These are phyloP conservation scores for Powellomyces hirtus DNA, from an alignment of 192 early-diverging fungal species.

Conservation along the genomic window DNA sequence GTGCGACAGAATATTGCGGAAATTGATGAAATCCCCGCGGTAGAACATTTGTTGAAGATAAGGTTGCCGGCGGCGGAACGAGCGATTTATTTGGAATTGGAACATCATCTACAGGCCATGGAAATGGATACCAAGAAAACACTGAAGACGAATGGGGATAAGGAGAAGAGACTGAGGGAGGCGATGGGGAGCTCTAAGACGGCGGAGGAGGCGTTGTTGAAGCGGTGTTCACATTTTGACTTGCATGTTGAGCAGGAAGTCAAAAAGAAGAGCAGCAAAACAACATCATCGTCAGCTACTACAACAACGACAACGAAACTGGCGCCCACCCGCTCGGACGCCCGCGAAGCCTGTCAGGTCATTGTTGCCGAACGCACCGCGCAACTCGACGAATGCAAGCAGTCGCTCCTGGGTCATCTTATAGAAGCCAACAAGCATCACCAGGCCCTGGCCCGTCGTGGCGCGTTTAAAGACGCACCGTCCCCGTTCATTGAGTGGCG, in stretches of 20 bases:
- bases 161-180: conserved; percentile 30
- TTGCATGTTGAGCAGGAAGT: conserved; percentile 14
- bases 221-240: conserved; percentile 48
- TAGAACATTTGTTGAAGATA: conserved; percentile 21
- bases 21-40: conserved; percentile 43
- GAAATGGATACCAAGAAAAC: conserved; percentile 44
- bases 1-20: conserved; percentile 49
- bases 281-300: too few species aligned
- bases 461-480: conserved; percentile 25
- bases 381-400: conserved; percentile 33
- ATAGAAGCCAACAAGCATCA: conserved; percentile 15
- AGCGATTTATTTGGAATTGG: conserved; percentile 44
- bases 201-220: conserved; percentile 47
- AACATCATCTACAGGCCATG: conserved; percentile 45
- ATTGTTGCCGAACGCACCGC: conserved; percentile 35
- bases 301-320: conserved; percentile 3
- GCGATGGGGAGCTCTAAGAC: conserved; percentile 32
- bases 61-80: conserved; percentile 40
- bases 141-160: conserved; percentile 39
- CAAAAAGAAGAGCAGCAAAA: not conserved
- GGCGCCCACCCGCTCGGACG: conserved; percentile 16
- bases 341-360: conserved; percentile 33
- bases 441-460: not conserved
- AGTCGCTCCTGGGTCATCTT: conserved; percentile 23
- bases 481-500: conserved; percentile 7